phyloP scores from a whole-genome alignment of 2,329 filamentous ascomycete genomes.

The Knoxdaviesia proteae region DNA sequence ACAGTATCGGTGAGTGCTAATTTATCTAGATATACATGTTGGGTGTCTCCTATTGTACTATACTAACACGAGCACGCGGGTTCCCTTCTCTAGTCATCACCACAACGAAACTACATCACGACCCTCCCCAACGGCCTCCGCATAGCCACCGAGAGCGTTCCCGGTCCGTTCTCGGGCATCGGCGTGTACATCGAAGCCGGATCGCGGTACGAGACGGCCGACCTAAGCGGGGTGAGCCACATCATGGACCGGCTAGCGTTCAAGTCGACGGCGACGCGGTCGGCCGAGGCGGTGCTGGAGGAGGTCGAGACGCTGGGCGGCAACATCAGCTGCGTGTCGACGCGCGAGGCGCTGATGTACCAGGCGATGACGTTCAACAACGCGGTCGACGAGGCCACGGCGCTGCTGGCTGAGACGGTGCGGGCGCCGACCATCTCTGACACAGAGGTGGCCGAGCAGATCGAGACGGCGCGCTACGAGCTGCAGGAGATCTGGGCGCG shows the following conservation, averaged over 20 bases:
- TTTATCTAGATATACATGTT: no score
- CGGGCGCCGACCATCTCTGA: constrained; percentile 69
- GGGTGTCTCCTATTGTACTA: no score
- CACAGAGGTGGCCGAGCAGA: constrained; percentile 66
- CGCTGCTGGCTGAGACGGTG: constrained; percentile 80
- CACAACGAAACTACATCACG: constrained; percentile 70
- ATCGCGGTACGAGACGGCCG: constrained; percentile 76
- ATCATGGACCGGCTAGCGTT: constrained; percentile 92
- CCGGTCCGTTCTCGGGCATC: constrained; percentile 84
- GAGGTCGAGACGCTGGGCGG: constrained; percentile 73
- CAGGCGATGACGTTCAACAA: constrained; percentile 95
- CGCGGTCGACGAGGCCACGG: constrained; percentile 64
- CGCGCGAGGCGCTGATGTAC: constrained; percentile 94
- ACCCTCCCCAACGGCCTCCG: constrained; percentile 81
- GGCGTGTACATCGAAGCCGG: constrained; percentile 93
- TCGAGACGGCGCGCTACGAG: constrained; percentile 85
- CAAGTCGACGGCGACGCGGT: constrained; percentile 58
- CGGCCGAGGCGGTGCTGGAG: constrained; percentile 71
- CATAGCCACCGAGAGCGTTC: constrained; percentile 83
- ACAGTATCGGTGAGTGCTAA: no score
- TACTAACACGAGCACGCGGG: no score
- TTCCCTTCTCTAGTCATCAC: constrained; percentile 11
- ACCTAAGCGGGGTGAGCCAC: constrained; percentile 76
- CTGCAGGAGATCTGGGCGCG: constrained; percentile 96
- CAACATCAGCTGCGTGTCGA: constrained; percentile 93